Conservation (phyloP, 768 basidiomycete genomes). For the Mycena chlorophos region DNA sequence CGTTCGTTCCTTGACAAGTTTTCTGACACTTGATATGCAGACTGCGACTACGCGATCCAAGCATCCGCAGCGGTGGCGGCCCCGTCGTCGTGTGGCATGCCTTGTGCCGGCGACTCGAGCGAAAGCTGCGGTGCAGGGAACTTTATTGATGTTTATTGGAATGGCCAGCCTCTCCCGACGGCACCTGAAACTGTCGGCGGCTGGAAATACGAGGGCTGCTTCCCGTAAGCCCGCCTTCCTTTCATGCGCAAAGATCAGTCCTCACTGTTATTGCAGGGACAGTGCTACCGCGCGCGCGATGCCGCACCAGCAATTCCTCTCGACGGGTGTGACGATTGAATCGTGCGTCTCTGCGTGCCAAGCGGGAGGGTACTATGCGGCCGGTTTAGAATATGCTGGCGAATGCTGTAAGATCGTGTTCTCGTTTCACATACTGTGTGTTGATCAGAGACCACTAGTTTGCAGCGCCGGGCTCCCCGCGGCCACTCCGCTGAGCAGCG, state of each 20-base stretch:
- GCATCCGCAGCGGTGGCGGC: conserved; percentile 28
- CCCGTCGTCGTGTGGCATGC: conserved; percentile 38
- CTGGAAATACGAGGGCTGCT: conserved; percentile 55
- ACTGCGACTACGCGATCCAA: conserved; percentile 43
- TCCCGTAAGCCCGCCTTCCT: conserved; percentile 34
- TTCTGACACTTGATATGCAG: conserved; percentile 26
- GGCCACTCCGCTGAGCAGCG: no score
- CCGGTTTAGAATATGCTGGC: conserved; percentile 41
- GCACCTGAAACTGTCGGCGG: conserved; percentile 42
- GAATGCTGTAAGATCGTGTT: no score
- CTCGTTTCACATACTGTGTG: no score
- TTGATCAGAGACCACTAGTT: no score
- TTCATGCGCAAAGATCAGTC: not conserved
- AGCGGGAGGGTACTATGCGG: conserved; percentile 37
- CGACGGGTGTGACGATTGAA: conserved; percentile 37
- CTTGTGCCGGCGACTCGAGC: conserved; percentile 43
- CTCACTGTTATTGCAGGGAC: conserved; percentile 13
- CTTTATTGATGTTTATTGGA: conserved; percentile 47
- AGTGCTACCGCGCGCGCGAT: conserved; percentile 3
- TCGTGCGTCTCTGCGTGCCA: conserved; percentile 43
- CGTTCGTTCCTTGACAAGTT: not conserved
- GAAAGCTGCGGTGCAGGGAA: conserved; percentile 47
- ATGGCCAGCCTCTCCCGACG: conserved; percentile 38
- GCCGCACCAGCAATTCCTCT: conserved; percentile 19
- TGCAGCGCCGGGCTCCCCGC: no score